Evolutionary conservation across 2,329 filamentous ascomycete genomes (phyloP).

Genomic region (Xylaria sp.): DNA sequence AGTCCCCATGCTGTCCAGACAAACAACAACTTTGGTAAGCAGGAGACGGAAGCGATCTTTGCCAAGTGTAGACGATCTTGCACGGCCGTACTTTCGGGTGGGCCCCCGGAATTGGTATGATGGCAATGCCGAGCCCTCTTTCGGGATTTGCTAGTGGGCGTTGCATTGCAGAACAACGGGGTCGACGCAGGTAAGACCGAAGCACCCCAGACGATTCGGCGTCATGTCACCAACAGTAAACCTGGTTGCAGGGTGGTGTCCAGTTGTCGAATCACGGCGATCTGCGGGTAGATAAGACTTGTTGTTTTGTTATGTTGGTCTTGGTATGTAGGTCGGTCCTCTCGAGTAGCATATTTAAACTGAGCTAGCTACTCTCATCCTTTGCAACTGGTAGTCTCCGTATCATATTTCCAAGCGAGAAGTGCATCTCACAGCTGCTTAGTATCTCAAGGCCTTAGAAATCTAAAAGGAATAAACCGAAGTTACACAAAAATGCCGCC

Average conservation of each 20-base stretch:
- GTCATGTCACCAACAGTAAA: conserved; percentile 22
- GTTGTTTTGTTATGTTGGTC: conserved; percentile 1
- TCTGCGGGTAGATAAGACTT: conserved; percentile 25
- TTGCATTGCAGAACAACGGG: conserved; percentile 40
- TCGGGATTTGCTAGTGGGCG: conserved; percentile 41
- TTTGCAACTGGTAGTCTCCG: neutral
- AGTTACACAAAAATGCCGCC: conserved; percentile 44
- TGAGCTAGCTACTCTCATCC: neutral
- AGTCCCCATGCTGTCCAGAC: conserved; percentile 12
- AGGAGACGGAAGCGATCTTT: conserved; percentile 16
- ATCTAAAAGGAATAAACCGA: neutral
- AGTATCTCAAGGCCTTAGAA: neutral
- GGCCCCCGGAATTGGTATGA: conserved; percentile 30
- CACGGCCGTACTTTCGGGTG: conserved; percentile 22
- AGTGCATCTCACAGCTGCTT: conserved; percentile 11
- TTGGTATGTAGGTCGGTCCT: conserved; percentile 11
- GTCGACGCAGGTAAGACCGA: conserved; percentile 36
- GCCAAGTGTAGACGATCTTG: conserved; percentile 21
- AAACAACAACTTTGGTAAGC: conserved; percentile 11
- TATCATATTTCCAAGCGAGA: conserved; percentile 10
- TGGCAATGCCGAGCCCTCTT: conserved; percentile 35
- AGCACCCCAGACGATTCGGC: conserved; percentile 34
- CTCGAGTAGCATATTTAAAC: conserved; percentile 16
- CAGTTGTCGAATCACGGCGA: conserved; percentile 21
- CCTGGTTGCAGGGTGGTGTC: conserved; percentile 17